Evolutionary conservation across 139 green algal genomes (phyloP).

Genomic region (Asterochloris erici): DNA sequence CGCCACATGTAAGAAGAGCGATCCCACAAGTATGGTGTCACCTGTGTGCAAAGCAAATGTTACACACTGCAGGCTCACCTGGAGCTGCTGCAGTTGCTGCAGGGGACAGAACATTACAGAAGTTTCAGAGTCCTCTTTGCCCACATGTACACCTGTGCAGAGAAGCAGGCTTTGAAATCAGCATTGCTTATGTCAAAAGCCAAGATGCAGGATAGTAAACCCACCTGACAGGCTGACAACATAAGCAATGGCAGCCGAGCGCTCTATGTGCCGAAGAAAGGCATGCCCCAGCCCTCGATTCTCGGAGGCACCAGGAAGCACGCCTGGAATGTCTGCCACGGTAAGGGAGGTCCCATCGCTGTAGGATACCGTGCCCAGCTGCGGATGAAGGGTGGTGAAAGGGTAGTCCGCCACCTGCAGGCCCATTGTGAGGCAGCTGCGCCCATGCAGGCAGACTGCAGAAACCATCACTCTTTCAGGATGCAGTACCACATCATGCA

Average conservation of each 20-base stretch:
- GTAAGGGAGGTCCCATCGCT: slow-evolving; percentile 17
- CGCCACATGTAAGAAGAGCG: no score
- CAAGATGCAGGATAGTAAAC: no score
- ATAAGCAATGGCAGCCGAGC: slow-evolving; percentile 45
- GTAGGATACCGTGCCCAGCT: slow-evolving; percentile 60
- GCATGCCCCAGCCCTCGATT: slow-evolving; percentile 59
- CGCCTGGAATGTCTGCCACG: slow-evolving; percentile 68
- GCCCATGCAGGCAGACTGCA: no score
- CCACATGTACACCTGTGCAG: neutral
- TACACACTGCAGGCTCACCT: slow-evolving; percentile 7
- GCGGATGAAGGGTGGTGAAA: slow-evolving; percentile 79
- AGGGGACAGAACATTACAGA: slow-evolving; percentile 2
- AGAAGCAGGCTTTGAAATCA: no score
- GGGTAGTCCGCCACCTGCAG: slow-evolving; percentile 63
- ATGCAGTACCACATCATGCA: no score
- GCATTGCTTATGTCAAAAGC: no score
- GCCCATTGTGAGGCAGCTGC: no score
- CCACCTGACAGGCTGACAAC: slow-evolving; percentile 57
- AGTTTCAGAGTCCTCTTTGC: neutral
- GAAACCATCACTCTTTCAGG: no score
- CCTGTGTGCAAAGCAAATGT: neutral
- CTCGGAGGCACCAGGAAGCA: slow-evolving; percentile 41
- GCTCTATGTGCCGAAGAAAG: slow-evolving; percentile 71
- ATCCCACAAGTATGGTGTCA: no score
- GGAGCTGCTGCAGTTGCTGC: slow-evolving; percentile 57